Base-by-base conservation (phyloP, 2,329 filamentous ascomycete species). In the Curvularia sp. region DNA sequence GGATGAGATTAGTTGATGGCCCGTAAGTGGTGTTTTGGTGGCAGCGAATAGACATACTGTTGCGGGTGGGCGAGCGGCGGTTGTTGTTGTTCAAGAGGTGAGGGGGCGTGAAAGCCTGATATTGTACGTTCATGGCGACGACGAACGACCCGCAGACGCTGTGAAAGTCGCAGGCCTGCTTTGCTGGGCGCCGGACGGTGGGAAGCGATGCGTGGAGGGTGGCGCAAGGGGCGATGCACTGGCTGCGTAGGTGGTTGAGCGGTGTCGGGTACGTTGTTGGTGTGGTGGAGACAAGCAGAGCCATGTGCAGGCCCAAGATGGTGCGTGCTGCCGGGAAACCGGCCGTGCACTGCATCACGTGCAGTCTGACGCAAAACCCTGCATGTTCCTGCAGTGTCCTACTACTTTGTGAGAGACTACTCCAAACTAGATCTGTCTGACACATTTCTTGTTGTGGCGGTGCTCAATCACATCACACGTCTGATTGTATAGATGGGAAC, bases 41-140 rank as follows among this genome's bases (percentile, higher is more conserved):
- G 31, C 53, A 44, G 57, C n/a, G 15, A 51, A 61, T 24, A 28
- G 63, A 69, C 84, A 70, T 81, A 88, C 86, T 85, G 77, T 84
- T 81, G 75, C 83, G 82, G 66, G 84, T 81, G 57, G 86, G 85
- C 65, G 86, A 87, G 69, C 85, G 82, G 75, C 84, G 85, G 53
- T 49, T 51, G 47, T 55, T 55, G 31, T 80, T 80, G 75, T 85
- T 82, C 70, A 84, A 81, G 76, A 88, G 83, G 65, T 88, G 86
- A 75, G 88, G 86, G 75, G 86, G 86, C 79, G 86, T 77, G 67
- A 77, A 83, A 75, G 86, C 79, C 74, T 83, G 83, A 75, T 85
- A 83, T 74, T 81, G 79, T 75, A 88, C 86, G 80, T 86, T 88
- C 85, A 88, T 88, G 79, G 62, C 71, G 64, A 66, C 55, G 63